A percentile compares a stretch with the other conserved stretches of the same genome.
These are phyloP conservation scores for Sindora glabra DNA, from an alignment of 306 rosid genomes.

Conservation along the genomic window DNA sequence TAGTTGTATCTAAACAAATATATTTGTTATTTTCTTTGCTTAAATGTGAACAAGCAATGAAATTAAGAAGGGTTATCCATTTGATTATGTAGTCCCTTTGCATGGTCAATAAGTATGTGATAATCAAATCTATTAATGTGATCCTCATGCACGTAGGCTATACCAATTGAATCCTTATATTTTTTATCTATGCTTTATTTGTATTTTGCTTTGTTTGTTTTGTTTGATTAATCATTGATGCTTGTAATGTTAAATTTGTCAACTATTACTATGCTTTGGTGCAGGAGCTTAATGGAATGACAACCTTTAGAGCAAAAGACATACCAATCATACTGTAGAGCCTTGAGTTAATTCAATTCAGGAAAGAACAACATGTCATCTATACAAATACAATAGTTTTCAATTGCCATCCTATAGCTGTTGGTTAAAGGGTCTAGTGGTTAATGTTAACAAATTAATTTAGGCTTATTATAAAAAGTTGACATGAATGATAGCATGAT, in stretches of 20 bases:
- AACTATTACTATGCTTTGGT: background rate
- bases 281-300: slow-evolving; percentile 99
- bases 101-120: too few relatives aligned
- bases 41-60: background rate
- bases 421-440: slow-evolving; percentile 91
- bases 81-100: too few relatives aligned
- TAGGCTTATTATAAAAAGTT: slow-evolving; percentile 97
- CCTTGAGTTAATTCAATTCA: slow-evolving; percentile 87
- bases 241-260: background rate
- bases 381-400: slow-evolving; percentile 93
- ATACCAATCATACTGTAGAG: slow-evolving; percentile 77
- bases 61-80: too few relatives aligned
- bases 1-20: background rate
- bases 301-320: slow-evolving; percentile 94
- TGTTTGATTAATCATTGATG: background rate
- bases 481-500: slow-evolving; percentile 40
- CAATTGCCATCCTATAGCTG: slow-evolving; percentile 96
- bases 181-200: background rate
- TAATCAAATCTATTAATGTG: too few relatives aligned
- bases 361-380: slow-evolving; percentile 97
- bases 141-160: too few relatives aligned
- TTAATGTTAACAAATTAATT: slow-evolving; percentile 84
- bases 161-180: too few relatives aligned
- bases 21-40: background rate
- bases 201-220: background rate